These are phyloP conservation scores for Aureoboletus auriporus DNA, from an alignment of 768 basidiomycete genomes.

Conservation along the genomic window DNA sequence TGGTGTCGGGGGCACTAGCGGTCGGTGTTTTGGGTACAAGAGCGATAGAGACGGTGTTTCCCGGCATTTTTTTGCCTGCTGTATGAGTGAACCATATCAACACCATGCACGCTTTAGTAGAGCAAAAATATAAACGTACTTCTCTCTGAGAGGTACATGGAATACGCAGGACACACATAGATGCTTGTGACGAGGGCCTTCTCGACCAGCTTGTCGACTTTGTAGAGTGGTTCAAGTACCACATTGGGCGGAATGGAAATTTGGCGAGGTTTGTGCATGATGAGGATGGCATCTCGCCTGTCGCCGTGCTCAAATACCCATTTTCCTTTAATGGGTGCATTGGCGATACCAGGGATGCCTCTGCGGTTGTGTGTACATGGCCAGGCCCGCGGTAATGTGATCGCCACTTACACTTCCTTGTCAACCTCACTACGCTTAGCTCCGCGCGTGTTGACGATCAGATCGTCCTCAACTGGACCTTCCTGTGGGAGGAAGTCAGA, in stretches of 20 bases:
- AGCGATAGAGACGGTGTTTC: slow-evolving; percentile 19
- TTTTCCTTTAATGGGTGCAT: slow-evolving; percentile 27
- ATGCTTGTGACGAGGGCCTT: slow-evolving; percentile 31
- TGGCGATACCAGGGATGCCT: slow-evolving; percentile 14
- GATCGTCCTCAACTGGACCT: slow-evolving; percentile 17
- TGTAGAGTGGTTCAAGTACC: slow-evolving; percentile 24
- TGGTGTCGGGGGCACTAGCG: background rate
- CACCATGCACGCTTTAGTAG: background rate
- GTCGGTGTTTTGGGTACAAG: slow-evolving; percentile 12
- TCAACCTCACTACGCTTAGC: slow-evolving; percentile 12
- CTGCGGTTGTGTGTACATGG: background rate
- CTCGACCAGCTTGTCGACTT: slow-evolving; percentile 22
- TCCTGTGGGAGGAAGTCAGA: slow-evolving; percentile 13
- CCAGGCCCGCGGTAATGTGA: background rate
- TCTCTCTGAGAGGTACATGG: slow-evolving; percentile 31
- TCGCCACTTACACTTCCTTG: slow-evolving; percentile 15
- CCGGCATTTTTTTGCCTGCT: slow-evolving; percentile 6
- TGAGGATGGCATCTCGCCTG: slow-evolving; percentile 29
- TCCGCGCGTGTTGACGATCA: slow-evolving; percentile 21
- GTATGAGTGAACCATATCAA: background rate
- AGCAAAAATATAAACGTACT: slow-evolving; percentile 1
- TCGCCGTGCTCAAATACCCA: slow-evolving; percentile 26
- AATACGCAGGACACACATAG: slow-evolving; percentile 28
- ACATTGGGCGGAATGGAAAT: slow-evolving; percentile 14
- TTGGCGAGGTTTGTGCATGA: slow-evolving; percentile 29